Conservation (phyloP, 169 alveolate species). For the Theileria annulata region DNA sequence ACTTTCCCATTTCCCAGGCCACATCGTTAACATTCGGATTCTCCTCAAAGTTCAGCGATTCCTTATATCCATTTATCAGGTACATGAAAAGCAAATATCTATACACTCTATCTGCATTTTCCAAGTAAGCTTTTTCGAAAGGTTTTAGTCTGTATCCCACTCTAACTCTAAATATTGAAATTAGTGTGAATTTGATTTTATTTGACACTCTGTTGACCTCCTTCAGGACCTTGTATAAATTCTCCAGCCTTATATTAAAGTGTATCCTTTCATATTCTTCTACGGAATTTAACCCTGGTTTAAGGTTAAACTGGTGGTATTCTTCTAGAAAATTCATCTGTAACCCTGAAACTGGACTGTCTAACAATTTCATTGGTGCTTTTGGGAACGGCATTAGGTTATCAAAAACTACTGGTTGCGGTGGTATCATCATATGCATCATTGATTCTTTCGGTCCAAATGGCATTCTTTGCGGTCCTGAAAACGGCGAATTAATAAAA, state of each 20-base stretch:
- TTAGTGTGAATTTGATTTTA: constrained; percentile 29
- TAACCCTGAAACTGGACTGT: neutral
- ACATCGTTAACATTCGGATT: neutral
- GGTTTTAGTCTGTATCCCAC: constrained; percentile 32
- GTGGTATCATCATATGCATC: neutral
- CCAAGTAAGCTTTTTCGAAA: constrained; percentile 29
- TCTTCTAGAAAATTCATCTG: neutral
- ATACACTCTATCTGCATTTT: constrained; percentile 42
- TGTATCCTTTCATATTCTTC: neutral
- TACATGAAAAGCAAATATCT: constrained; percentile 35
- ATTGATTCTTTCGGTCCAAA: neutral
- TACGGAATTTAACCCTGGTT: neutral
- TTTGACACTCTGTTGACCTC: constrained; percentile 5
- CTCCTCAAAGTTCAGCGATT: constrained; percentile 15
- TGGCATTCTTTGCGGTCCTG: neutral
- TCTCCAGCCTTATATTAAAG: constrained; percentile 3
- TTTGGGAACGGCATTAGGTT: neutral
- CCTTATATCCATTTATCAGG: constrained; percentile 32
- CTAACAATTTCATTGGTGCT: neutral
- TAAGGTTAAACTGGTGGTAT: neutral
- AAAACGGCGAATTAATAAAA: neutral
- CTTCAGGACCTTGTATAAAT: constrained; percentile 13
- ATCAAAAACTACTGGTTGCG: neutral
- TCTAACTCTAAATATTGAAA: constrained; percentile 55
- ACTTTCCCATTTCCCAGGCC: constrained; percentile 6